Base-by-base conservation (phyloP, 148 eudicot genomes). In the Rheum nobile region DNA sequence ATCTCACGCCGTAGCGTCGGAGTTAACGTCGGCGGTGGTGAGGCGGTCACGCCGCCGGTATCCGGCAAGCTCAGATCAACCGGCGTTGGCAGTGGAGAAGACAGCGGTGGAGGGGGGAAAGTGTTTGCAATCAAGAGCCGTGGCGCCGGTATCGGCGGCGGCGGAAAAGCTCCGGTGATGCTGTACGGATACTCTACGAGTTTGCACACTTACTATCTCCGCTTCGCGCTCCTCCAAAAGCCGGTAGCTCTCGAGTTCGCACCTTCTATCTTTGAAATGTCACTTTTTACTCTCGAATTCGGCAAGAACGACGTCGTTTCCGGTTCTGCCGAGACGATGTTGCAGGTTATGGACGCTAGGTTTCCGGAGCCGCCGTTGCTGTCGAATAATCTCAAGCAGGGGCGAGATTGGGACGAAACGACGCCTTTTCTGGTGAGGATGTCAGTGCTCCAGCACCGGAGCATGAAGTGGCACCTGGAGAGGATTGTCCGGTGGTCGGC, bases 381-480 rank as follows among this genome's bases (percentile, higher is more conserved):
- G 22, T 7, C 2, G 74, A 63, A 10, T 28, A 10, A 46, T 50
- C 2, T 8, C 41, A 69, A 68, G 75, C 1, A 38, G 73, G 34
- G 13, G 82, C 75, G 74, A 75, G 80, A 76, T 39, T 65, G 70
- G 70, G 39, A 65, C 70, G 70, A 65, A 16, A 34, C 28, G 77
- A 71, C 3, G 80, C 55, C 77, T 82, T 37, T 72, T 80, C 82
- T 89, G 84, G 90, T 83, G 82, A 73, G 79, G 82, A 82, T 85
- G 85, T 80, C 86, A 82, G 79, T 31, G 80, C 43, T 90, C 77
- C 96, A 94, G 84, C 98, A 94, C 72, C 52, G 76, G 87, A 90
- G 98, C 42, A 67, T 91, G 84, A 75, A 2, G 80, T 88, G 96
- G 97, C 98, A 94, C 55, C 1, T 94, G 83, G 96, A 89, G 79